Conservation (phyloP, 2,329 filamentous ascomycete species). For the Amylocarpus encephaloides region DNA sequence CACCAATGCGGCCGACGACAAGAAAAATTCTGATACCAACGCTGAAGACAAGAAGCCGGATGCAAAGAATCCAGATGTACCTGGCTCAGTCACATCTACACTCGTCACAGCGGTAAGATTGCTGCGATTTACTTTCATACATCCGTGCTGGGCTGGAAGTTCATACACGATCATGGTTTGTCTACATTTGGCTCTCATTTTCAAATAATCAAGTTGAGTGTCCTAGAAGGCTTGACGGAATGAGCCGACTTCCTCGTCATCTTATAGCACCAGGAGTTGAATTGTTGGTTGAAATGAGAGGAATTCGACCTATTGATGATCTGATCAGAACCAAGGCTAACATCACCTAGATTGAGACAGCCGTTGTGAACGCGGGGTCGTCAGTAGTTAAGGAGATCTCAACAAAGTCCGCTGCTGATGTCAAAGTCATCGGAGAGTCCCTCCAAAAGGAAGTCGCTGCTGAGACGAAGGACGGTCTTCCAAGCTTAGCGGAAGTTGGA, state of each 20-base stretch:
- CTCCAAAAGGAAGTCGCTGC: conserved; percentile 15
- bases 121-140: neutral
- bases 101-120: conserved; percentile 1
- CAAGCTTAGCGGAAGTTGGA: conserved; percentile 12
- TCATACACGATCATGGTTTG: too few relatives aligned
- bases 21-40: neutral
- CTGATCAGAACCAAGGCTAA: neutral
- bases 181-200: too few relatives aligned
- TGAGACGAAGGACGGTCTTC: conserved; percentile 11
- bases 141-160: too few relatives aligned
- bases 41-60: neutral
- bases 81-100: neutral
- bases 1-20: neutral
- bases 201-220: too few relatives aligned
- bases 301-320: neutral
- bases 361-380: conserved; percentile 3
- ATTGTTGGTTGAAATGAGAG: too few relatives aligned
- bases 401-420: conserved; percentile 11
- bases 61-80: neutral
- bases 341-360: conserved; percentile 2
- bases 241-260: too few relatives aligned
- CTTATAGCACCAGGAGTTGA: too few relatives aligned
- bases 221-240: too few relatives aligned
- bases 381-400: conserved; percentile 2
- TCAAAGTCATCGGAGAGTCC: conserved; percentile 15